Evolutionary conservation across 2,329 filamentous ascomycete species (phyloP).

Genomic region (Penicillium paneum): DNA sequence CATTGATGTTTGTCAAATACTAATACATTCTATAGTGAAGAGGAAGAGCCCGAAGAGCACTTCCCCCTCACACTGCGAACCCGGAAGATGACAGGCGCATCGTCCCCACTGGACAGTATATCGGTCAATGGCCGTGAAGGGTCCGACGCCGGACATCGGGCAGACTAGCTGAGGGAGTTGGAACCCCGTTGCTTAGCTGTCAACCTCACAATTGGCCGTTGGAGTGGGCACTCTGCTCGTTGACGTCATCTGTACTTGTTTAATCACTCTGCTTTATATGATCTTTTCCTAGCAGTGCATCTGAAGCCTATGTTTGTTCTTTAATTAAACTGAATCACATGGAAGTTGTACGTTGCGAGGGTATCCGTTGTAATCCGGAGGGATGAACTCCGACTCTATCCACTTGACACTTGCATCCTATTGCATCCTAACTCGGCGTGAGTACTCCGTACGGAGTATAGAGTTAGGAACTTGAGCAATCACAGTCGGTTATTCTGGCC

Average conservation of each 20-base stretch:
- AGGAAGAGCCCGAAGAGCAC: conserved; percentile 83
- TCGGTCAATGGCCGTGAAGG: conserved; percentile 28
- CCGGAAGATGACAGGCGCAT: conserved; percentile 41
- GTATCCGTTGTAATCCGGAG: background rate
- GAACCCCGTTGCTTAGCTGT: background rate
- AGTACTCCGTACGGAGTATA: too few relatives aligned
- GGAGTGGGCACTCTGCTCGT: background rate
- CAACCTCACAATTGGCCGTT: background rate
- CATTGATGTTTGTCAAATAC: background rate
- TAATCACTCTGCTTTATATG: conserved; percentile 12
- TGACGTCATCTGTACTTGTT: conserved; percentile 13
- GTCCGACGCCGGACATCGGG: conserved; percentile 1
- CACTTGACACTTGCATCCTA: background rate
- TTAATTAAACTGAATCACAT: background rate
- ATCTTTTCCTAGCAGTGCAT: conserved; percentile 14
- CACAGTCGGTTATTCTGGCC: conserved; percentile 4
- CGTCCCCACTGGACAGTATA: conserved; percentile 38
- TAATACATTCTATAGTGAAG: conserved; percentile 60
- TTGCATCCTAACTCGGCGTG: too few relatives aligned
- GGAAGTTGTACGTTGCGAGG: background rate
- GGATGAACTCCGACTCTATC: conserved; percentile 1
- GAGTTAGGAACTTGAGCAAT: conserved; percentile 14
- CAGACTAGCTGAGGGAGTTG: background rate
- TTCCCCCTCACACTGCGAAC: conserved; percentile 63
- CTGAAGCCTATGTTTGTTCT: conserved; percentile 17